Evolutionary conservation across 495 filamentous ascomycete species (phyloP).

Genomic region (Tuber umbilicatum): DNA sequence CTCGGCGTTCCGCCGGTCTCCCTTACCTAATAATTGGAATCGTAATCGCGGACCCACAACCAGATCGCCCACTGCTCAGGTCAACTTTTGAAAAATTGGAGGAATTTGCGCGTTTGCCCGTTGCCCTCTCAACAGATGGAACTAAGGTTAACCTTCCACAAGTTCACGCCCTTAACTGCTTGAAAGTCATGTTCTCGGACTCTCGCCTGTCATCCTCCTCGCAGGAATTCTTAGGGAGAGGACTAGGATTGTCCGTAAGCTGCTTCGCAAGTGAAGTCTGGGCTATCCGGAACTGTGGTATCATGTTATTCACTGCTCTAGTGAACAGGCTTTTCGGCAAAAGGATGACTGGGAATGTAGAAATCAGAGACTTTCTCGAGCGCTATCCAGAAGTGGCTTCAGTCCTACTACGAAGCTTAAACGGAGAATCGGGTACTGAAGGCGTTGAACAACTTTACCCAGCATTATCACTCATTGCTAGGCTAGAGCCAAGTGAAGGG

Average conservation of each 20-base stretch:
- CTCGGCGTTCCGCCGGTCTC: constrained; percentile 83
- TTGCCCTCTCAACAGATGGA: constrained; percentile 42
- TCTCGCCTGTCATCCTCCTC: constrained; percentile 59
- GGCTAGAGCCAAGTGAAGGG: constrained; percentile 54
- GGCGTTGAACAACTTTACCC: constrained; percentile 75
- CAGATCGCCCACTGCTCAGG: constrained; percentile 49
- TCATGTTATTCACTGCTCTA: constrained; percentile 79
- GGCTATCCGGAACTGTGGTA: constrained; percentile 86
- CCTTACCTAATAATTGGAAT: constrained; percentile 77
- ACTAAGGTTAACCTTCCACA: constrained; percentile 66
- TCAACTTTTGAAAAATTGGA: constrained; percentile 41
- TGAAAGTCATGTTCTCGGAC: constrained; percentile 80
- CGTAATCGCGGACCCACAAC: constrained; percentile 54
- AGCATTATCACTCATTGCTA: constrained; percentile 69
- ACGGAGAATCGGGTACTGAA: constrained; percentile 42
- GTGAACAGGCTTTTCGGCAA: constrained; percentile 69
- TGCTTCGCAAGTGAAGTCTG: constrained; percentile 65
- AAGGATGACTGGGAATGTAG: constrained; percentile 50
- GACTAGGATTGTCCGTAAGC: constrained; percentile 64
- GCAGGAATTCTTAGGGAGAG: constrained; percentile 63
- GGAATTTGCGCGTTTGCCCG: constrained; percentile 53
- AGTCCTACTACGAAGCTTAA: constrained; percentile 57
- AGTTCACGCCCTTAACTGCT: constrained; percentile 86
- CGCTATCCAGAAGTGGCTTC: constrained; percentile 65
- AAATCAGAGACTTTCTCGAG: constrained; percentile 55